Percentiles rank a stretch among this genome's conserved stretches.
Evolutionary conservation across 306 rosid genomes (phyloP).

Genomic region (Fragaria vesca): DNA sequence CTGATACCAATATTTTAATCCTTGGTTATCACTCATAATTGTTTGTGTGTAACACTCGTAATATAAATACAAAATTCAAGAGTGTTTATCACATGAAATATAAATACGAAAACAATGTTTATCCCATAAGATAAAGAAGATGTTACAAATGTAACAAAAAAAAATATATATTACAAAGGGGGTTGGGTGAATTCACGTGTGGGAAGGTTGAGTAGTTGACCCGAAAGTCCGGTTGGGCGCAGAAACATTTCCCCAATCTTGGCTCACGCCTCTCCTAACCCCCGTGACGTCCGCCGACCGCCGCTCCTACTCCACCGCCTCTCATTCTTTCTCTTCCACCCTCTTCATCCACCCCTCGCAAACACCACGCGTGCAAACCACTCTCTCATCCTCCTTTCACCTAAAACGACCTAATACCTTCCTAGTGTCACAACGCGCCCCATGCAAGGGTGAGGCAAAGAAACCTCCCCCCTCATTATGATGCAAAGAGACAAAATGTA

Average conservation of each 20-base stretch:
- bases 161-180: neutral
- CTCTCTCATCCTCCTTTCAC: neutral
- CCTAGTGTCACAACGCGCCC: conserved; percentile 25
- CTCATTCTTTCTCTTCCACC: neutral
- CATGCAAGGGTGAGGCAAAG: conserved; percentile 5
- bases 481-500: conserved; percentile 7
- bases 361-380: conserved; percentile 15
- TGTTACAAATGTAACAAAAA: no score
- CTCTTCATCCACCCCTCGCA: neutral
- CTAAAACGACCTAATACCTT: neutral
- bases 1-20: no score
- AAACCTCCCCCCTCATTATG: neutral
- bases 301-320: conserved; percentile 20
- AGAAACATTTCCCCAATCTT: neutral
- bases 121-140: neutral
- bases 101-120: no score
- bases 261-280: conserved; percentile 2
- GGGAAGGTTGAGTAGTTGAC: conserved; percentile 38
- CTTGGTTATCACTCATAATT: no score
- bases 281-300: conserved; percentile 42
- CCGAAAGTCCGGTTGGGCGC: conserved; percentile 10
- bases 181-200: conserved; percentile 38
- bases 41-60: no score
- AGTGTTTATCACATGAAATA: no score
- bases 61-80: no score